These are phyloP conservation scores for Glomus cerebriforme DNA, from an alignment of 192 early-diverging fungal species.

Conservation along the genomic window DNA sequence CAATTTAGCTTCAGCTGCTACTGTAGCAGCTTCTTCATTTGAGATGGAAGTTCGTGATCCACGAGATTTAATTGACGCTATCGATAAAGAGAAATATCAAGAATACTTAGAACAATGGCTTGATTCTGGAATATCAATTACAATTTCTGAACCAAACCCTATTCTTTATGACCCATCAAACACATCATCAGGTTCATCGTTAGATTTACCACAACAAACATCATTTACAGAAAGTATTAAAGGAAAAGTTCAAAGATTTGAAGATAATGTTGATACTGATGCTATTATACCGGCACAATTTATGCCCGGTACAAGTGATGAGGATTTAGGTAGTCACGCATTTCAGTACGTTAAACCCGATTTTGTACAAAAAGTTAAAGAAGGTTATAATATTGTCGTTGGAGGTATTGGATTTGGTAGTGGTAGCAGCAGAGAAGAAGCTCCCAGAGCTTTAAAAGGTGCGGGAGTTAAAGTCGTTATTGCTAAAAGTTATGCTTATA, in stretches of 20 bases:
- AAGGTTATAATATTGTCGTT: slow-evolving; percentile 72
- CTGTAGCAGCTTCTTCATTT: slow-evolving; percentile 78
- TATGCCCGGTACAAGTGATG: slow-evolving; percentile 70
- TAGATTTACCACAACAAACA: slow-evolving; percentile 32
- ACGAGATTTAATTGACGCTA: slow-evolving; percentile 62
- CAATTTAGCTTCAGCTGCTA: slow-evolving; percentile 77
- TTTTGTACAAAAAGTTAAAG: slow-evolving; percentile 63
- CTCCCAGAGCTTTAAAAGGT: slow-evolving; percentile 73
- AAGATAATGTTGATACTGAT: slow-evolving; percentile 77
- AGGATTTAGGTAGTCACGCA: slow-evolving; percentile 68
- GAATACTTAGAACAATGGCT: slow-evolving; percentile 69
- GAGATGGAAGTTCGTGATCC: slow-evolving; percentile 74
- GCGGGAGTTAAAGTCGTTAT: slow-evolving; percentile 74
- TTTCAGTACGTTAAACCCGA: slow-evolving; percentile 78
- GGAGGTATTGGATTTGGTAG: slow-evolving; percentile 74
- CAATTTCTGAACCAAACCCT: slow-evolving; percentile 68
- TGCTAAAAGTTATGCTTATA: slow-evolving; percentile 80
- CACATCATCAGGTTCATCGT: slow-evolving; percentile 16
- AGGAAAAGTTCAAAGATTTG: slow-evolving; percentile 73
- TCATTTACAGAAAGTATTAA: slow-evolving; percentile 53
- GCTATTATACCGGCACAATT: slow-evolving; percentile 80
- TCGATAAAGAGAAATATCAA: slow-evolving; percentile 64
- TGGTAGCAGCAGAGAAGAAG: slow-evolving; percentile 79
- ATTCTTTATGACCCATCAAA: slow-evolving; percentile 42
- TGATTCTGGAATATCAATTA: slow-evolving; percentile 59